Evolutionary conservation across 768 basidiomycete genomes (phyloP), one percentile per base, ranked within the genome.

Genomic region (Kwoniella bestiolae): DNA sequence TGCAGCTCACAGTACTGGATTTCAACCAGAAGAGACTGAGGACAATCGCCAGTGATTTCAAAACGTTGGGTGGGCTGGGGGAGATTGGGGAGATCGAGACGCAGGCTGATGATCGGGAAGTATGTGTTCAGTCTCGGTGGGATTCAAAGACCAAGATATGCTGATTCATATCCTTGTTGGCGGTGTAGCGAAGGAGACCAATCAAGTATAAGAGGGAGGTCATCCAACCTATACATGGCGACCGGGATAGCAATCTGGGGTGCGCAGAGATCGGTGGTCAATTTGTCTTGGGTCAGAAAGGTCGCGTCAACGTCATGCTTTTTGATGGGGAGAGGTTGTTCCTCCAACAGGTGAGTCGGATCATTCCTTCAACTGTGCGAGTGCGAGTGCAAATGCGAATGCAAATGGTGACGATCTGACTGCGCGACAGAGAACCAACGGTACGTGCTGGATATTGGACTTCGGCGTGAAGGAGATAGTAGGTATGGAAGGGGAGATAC

Each of bases 261-360:
- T 47, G 59, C 11, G 34, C 32, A 3, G 46, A 60, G 31, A 32
- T 49, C 5, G n/a, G 1, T 11, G 59, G 59, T 1, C 46, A 60
- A 11, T 60, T 60, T 18, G 28, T 50, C 7, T 34, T 60, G 7
- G 47, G 59, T 16, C 18, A 34, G 2, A 47, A 50, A 32, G 59
- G 29, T 8, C 9, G 3, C 0, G 59, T 41, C 2, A 60, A 60
- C 23, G 46, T 47, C 2, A 1, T 60, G 29, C 28, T 47, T 32
- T 60, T 60, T 14, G 45, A 47, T 16, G 59, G 59, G 2, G 45
- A 60, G 32, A 46, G 59, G 18, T 6, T 60, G 32, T 46, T 47
- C 29, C 11, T 60, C 3, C 59, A 60, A 32, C 59, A 60, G 47
- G 59, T 60, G 21, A 50, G 59, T n/a, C n/a, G n/a, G n/a, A n/a